These are phyloP conservation scores for Lepiota venenata DNA, from an alignment of 768 basidiomycete species.

Conservation along the genomic window DNA sequence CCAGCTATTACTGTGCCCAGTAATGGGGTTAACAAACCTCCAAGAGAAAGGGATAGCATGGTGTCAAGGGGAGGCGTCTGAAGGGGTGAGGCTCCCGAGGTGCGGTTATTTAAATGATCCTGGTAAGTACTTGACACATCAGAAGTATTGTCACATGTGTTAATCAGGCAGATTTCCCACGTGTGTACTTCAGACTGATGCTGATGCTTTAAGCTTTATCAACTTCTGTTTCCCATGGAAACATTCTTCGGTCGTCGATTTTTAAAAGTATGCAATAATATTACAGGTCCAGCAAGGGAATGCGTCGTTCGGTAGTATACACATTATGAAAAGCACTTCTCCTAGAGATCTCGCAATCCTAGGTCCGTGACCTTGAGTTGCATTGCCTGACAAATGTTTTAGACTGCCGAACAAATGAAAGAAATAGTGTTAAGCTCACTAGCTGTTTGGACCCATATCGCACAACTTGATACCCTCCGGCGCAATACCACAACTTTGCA, in stretches of 20 bases:
- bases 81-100: too few species aligned
- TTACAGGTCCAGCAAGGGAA: background rate
- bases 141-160: too few species aligned
- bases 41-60: too few species aligned
- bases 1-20: background rate
- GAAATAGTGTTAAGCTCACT: constrained; percentile 18
- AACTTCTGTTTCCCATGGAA: too few species aligned
- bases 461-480: constrained; percentile 30
- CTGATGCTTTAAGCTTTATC: too few species aligned
- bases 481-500: constrained; percentile 36
- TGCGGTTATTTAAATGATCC: too few species aligned
- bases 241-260: too few species aligned
- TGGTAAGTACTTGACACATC: too few species aligned
- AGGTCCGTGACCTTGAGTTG: constrained; percentile 5
- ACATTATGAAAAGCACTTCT: background rate
- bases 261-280: too few species aligned
- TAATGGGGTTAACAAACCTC: background rate
- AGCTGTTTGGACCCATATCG: constrained; percentile 33
- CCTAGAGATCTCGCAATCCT: constrained; percentile 1
- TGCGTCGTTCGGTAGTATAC: background rate
- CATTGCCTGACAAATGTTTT: background rate
- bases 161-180: too few species aligned
- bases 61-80: too few species aligned
- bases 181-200: too few species aligned
- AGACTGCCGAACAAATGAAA: background rate